Percentiles rank a stretch among this genome's conserved stretches.
Conservation (phyloP, 2,329 filamentous ascomycete species). For the Lasiodiplodia citricola region DNA sequence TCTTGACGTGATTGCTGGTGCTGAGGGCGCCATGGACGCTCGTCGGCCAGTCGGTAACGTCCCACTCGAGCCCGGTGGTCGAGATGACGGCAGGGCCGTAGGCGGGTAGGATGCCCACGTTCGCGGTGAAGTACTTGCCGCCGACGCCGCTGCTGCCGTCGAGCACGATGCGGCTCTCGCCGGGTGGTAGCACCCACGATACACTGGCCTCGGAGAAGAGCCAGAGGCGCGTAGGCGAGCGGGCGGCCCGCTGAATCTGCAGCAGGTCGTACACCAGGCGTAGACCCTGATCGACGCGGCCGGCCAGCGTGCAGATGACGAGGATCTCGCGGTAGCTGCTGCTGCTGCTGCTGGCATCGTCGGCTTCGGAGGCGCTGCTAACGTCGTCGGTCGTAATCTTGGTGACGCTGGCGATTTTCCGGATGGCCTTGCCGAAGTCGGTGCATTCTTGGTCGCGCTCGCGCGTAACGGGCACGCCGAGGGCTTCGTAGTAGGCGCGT, state of each 20-base stretch:
- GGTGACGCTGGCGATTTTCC: conserved; percentile 55
- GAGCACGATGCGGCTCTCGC: conserved; percentile 71
- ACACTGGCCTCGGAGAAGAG: conserved; percentile 82
- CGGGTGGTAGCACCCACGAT: conserved; percentile 77
- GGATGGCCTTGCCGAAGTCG: conserved; percentile 83
- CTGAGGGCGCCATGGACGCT: conserved; percentile 55
- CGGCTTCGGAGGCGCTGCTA: conserved; percentile 28
- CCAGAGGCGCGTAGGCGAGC: conserved; percentile 63
- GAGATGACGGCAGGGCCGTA: conserved; percentile 79
- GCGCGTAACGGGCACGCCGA: conserved; percentile 50
- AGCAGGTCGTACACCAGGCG: conserved; percentile 87
- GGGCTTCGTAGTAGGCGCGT: conserved; percentile 68
- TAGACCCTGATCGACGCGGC: conserved; percentile 89
- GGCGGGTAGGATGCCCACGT: conserved; percentile 86
- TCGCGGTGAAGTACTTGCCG: conserved; percentile 67
- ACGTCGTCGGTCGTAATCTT: conserved; percentile 40
- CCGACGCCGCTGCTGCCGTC: conserved; percentile 43
- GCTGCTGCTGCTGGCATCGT: not conserved
- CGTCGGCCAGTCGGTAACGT: conserved; percentile 80
- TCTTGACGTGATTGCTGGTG: conserved; percentile 56
- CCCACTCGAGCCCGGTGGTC: conserved; percentile 86
- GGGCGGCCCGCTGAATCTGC: conserved; percentile 48
- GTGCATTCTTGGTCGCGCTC: conserved; percentile 85
- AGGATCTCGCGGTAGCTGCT: conserved; percentile 62
- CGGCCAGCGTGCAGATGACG: conserved; percentile 82